These are phyloP conservation scores for Candida bentonensis DNA, from an alignment of 805 yeast species.

Conservation along the genomic window DNA sequence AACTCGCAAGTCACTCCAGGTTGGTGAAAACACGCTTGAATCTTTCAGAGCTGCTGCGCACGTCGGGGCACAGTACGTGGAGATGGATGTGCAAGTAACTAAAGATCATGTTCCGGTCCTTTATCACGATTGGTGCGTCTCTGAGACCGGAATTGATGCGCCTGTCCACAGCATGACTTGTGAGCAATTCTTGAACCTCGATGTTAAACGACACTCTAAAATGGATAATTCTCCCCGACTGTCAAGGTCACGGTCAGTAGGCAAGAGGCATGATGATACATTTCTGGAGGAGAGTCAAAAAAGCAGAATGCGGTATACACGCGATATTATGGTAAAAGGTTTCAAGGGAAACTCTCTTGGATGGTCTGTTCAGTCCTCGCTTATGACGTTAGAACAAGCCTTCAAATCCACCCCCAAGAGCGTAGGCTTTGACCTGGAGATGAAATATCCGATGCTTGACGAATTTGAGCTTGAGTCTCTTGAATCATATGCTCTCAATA, in stretches of 20 bases:
- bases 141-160: conserved; percentile 1
- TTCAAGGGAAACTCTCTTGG: not conserved
- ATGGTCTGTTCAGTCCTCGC: not conserved
- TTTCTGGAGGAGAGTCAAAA: conserved; percentile 1
- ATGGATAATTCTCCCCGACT: conserved; percentile 1
- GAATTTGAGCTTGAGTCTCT: conserved; percentile 1
- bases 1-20: not conserved
- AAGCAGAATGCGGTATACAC: conserved; percentile 1
- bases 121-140: not conserved
- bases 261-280: not conserved
- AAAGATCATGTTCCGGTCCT: conserved; percentile 1
- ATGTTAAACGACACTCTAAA: not conserved
- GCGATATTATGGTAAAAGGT: not conserved
- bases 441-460: conserved; percentile 1
- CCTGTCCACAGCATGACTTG: conserved; percentile 1
- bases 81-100: not conserved
- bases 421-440: not conserved
- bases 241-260: not conserved
- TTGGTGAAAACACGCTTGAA: conserved; percentile 1
- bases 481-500: not conserved
- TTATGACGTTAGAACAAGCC: not conserved
- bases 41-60: not conserved
- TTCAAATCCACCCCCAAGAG: not conserved
- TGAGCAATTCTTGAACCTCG: not conserved
- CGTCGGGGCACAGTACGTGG: not conserved